These are phyloP conservation scores for Yarrowia sp. DNA, from an alignment of 805 yeast genomes.

Conservation along the genomic window DNA sequence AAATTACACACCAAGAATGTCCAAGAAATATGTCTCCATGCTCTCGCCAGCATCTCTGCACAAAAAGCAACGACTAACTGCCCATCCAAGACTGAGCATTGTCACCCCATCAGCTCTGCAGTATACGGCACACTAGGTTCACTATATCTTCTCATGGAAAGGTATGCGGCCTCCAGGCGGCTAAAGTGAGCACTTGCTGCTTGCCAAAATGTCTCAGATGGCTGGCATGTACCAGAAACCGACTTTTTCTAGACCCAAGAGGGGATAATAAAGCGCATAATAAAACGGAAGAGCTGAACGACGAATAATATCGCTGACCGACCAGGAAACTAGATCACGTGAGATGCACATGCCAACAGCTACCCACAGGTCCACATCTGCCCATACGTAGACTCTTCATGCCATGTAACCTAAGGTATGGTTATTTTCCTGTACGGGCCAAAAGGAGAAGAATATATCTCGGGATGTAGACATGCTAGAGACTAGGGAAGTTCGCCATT, in stretches of 20 bases:
- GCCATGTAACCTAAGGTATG: slow-evolving; percentile 9
- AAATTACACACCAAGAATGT: too few species aligned
- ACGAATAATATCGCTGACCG: not conserved
- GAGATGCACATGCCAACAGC: not conserved
- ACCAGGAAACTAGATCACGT: not conserved
- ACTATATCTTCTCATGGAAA: not conserved
- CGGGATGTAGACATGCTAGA: too few species aligned
- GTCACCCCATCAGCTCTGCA: not conserved
- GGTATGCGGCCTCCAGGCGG: slow-evolving; percentile 1
- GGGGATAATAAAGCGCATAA: not conserved
- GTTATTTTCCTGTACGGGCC: not conserved
- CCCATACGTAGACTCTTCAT: not conserved
- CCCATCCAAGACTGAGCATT: not conserved
- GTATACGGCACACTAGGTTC: slow-evolving; percentile 10
- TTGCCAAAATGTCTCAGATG: not conserved
- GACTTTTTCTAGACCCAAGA: slow-evolving; percentile 2
- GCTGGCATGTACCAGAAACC: not conserved
- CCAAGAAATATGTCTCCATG: too few species aligned
- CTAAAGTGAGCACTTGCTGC: slow-evolving; percentile 1
- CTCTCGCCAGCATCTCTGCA: too few species aligned
- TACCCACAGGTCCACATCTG: slow-evolving; percentile 4
- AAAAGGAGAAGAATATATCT: too few species aligned
- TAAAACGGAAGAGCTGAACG: not conserved
- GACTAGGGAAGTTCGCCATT: too few species aligned
- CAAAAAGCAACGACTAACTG: too few species aligned